Evolutionary conservation across 768 basidiomycete genomes (phyloP), one percentile per base, ranked within the genome.

Genomic region (Trametes sanguinea): DNA sequence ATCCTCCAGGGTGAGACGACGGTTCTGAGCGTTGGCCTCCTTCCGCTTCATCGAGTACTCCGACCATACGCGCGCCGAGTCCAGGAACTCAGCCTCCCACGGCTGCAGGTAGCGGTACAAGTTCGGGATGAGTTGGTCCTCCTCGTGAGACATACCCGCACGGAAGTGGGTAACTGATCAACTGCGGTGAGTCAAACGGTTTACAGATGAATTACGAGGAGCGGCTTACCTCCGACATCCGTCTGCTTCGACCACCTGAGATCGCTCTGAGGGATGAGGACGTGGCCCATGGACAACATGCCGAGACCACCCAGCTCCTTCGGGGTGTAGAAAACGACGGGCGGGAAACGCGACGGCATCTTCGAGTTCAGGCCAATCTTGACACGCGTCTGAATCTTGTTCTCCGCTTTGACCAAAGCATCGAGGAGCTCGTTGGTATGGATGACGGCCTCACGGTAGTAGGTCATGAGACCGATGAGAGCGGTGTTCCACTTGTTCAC

Each of bases 1-100:
- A 81, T 98, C 97, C 74, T 99, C 97, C 17, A 99, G 81, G 2
- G 97, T 99, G 57, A 99, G 81, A 14, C 97, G 89, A 58, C 96
- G 89, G 76, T 98, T 98, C 73, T 97, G 94, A 1, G 97, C 96
- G 65, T 95, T 97, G n/a, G 97, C 97, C 73, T 99, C 97, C 75
- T 98, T 98, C 68, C 97, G 81, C 82, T 98, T 99, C 94, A 98
- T 92, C 0, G 96, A 95, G 74, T 99, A 99, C 75, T 99, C 97
- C 0, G 90, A 93, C 97, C 97, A 99, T 43, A 99, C 97, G 68
- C 97, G 94, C 43, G 95, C 95, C 2, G 95, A 98, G 72, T 99
- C 97, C 62, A 97, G 74, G 80, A 99, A 98, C 73, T 98, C 95
- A 0, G 95, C 92, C 72, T 96, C 94, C 95, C 95, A 98, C 9